phyloP scores from a whole-genome alignment of 345 rosid species.

The Barbarea vulgaris region DNA sequence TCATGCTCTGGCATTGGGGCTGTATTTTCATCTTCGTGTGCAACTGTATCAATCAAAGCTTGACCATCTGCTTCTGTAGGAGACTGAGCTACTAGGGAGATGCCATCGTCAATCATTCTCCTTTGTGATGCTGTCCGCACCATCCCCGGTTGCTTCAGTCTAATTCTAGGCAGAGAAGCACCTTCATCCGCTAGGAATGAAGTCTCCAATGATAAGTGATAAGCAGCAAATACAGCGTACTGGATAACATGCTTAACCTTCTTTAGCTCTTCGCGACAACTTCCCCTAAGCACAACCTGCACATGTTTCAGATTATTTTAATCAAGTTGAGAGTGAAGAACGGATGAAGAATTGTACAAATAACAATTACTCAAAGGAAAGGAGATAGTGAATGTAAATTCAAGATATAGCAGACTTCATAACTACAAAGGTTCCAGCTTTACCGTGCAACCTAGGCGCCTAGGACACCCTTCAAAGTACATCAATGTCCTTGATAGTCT shows the following conservation, averaged over 20 bases:
- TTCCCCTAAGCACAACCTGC: slow-evolving; percentile 82
- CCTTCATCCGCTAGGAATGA: slow-evolving; percentile 99
- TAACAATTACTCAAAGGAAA: background rate
- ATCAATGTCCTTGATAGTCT: slow-evolving; percentile 89
- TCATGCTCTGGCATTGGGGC: slow-evolving; percentile 41
- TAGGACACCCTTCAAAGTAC: slow-evolving; percentile 99
- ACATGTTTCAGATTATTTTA: slow-evolving; percentile 31
- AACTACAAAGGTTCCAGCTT: background rate
- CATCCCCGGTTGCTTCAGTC: slow-evolving; percentile 44
- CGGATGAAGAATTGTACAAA: background rate
- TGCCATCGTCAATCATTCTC: slow-evolving; percentile 43
- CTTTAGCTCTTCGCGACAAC: slow-evolving; percentile 80
- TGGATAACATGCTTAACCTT: slow-evolving; percentile 90
- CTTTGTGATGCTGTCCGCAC: slow-evolving; percentile 47
- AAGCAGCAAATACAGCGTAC: slow-evolving; percentile 95
- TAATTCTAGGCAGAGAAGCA: slow-evolving; percentile 82
- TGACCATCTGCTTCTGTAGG: slow-evolving; percentile 34
- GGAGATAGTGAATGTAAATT: background rate
- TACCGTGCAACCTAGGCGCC: slow-evolving; percentile 99
- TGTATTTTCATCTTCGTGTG: slow-evolving; percentile 42
- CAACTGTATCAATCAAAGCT: slow-evolving; percentile 39
- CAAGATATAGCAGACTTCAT: background rate
- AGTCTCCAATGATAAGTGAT: slow-evolving; percentile 91
- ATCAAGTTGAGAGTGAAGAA: slow-evolving; percentile 25
- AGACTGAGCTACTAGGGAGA: slow-evolving; percentile 45